phyloP scores from a whole-genome alignment of 495 filamentous ascomycete genomes.

The Aspergillus cavernicola region DNA sequence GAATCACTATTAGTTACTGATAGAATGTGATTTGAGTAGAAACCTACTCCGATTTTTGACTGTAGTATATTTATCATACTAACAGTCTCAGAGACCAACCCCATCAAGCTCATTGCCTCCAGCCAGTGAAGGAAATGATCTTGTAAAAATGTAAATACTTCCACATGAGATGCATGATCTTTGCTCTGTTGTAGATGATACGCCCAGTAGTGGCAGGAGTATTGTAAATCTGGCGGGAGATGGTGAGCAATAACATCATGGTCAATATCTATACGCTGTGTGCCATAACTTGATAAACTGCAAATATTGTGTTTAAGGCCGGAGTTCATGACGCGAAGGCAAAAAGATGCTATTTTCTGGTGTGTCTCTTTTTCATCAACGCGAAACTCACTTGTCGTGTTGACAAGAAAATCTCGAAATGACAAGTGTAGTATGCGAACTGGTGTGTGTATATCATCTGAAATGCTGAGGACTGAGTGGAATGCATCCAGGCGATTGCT shows the following conservation, averaged over 20 bases:
- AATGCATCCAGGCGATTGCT: background rate
- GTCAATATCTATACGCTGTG: conserved; percentile 22
- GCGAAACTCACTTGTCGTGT: conserved; percentile 18
- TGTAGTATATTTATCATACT: background rate
- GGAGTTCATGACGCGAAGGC: conserved; percentile 19
- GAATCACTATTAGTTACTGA: conserved; percentile 17
- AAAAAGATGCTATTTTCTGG: background rate
- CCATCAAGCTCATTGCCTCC: conserved; percentile 38
- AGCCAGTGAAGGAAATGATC: conserved; percentile 45
- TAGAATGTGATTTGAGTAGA: background rate
- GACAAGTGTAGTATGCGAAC: conserved; percentile 17
- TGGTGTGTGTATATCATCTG: conserved; percentile 19
- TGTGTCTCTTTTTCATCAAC: conserved; percentile 21
- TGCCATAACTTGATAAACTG: conserved; percentile 21
- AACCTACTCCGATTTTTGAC: background rate
- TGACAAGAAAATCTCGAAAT: conserved; percentile 23
- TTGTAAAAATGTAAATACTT: conserved; percentile 31
- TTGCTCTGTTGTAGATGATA: conserved; percentile 36
- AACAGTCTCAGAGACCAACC: conserved; percentile 22
- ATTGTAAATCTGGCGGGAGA: conserved; percentile 30
- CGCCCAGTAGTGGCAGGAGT: conserved; percentile 48
- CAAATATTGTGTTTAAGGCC: conserved; percentile 35
- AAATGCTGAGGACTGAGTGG: conserved; percentile 20
- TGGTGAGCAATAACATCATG: conserved; percentile 11
- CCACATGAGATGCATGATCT: background rate